These are phyloP conservation scores for Aspergillus brasiliensis DNA, from an alignment of 2,329 filamentous ascomycete genomes.

Conservation along the genomic window DNA sequence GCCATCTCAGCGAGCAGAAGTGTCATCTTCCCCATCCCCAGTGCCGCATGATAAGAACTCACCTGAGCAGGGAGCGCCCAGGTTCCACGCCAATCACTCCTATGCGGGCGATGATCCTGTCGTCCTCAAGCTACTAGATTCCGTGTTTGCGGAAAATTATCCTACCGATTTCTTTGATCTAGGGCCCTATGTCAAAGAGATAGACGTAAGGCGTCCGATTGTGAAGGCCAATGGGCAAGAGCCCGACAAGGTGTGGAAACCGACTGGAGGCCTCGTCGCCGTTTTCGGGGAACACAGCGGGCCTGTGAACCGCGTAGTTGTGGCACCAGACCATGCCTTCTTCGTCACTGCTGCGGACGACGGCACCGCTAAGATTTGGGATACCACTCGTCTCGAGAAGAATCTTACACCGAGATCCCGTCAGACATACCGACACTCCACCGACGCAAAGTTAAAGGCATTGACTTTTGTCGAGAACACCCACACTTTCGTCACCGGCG, in stretches of 20 bases:
- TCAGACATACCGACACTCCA: conserved; percentile 76
- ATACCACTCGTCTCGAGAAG: conserved; percentile 82
- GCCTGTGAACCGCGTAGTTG: conserved; percentile 76
- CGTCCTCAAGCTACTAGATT: conserved; percentile 69
- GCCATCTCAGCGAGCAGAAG: conserved; percentile 44
- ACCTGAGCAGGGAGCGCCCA: conserved; percentile 35
- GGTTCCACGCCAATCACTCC: conserved; percentile 70
- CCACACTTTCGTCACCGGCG: conserved; percentile 89
- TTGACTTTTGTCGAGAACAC: conserved; percentile 92
- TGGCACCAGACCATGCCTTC: conserved; percentile 88
- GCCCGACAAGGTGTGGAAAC: conserved; percentile 72
- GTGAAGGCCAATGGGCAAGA: conserved; percentile 57
- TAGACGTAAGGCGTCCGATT: conserved; percentile 57
- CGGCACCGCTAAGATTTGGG: conserved; percentile 89
- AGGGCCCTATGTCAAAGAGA: conserved; percentile 76
- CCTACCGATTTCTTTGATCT: conserved; percentile 65
- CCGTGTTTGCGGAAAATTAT: conserved; percentile 73
- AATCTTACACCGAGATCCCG: conserved; percentile 87
- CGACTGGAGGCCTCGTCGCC: conserved; percentile 79
- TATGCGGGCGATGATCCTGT: conserved; percentile 76
- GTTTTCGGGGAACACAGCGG: conserved; percentile 86
- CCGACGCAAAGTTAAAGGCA: conserved; percentile 72
- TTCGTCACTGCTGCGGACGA: conserved; percentile 94
- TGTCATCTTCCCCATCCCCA: conserved; percentile 40
- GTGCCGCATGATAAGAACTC: conserved; percentile 37